Base-by-base conservation (phyloP, 768 basidiomycete genomes). In the Trametes cingulata region DNA sequence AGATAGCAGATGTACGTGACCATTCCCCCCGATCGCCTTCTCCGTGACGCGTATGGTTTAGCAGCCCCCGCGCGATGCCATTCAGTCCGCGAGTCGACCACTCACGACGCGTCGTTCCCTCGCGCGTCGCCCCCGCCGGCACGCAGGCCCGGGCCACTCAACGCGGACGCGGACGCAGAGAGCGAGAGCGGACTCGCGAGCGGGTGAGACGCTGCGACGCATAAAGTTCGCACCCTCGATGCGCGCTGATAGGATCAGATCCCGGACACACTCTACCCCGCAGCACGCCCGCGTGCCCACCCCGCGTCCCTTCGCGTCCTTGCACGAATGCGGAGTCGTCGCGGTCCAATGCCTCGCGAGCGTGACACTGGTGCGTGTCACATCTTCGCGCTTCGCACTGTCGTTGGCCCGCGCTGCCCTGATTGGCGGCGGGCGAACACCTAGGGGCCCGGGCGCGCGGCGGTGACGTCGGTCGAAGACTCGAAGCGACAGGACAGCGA, bases 181-280 rank as follows among this genome's bases (percentile, higher is more conserved):
- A 39, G 58, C 58, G 41, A 24, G 43, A 36, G 43, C 37, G 13
- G 22, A 29, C n/a, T 25, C 13, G 25, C 22, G 37, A 12, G 51
- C 17, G 46, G 12, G 22, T 14, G 3, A 9, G 47, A 17, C 33
- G 22, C 37, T 15, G 25, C 1, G 20, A 13, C 33, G 40, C 59
- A 55, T 55, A 61, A 51, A 55, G 60, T 61, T 61, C 40, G 60
- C 48, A 61, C 60, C 60, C 60, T 37, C 47, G 60, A 61, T 55
- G 33, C 12, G 53, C 25, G 60, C 41, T 45, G 60, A 60, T 61
- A 55, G 53, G 40, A 61, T 61, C 60, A 61, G 58, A 59, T 47
- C 54, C 43, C 46, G 56, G 56, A 25, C 56, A 22, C 13, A 47
- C 54, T 49, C 46, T 56, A 36, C 47, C 37, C 52, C 47, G n/a